phyloP scores from a whole-genome alignment of 2,329 filamentous ascomycete genomes.

The Thelonectria rubi region DNA sequence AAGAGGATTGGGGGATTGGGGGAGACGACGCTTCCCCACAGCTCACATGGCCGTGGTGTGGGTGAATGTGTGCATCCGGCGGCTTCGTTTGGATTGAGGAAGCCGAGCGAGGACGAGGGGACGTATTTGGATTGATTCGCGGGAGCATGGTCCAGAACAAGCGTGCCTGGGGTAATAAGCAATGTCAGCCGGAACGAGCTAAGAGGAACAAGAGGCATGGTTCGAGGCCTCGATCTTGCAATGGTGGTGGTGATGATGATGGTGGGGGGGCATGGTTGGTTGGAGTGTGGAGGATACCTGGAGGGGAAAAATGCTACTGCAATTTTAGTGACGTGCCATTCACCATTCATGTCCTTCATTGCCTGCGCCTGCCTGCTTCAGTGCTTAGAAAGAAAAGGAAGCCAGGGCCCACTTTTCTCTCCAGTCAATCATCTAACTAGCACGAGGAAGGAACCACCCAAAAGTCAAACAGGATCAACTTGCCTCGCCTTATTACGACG shows the following conservation, averaged over 20 bases:
- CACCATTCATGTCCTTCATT: neutral
- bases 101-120: neutral
- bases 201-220: neutral
- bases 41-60: neutral
- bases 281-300: neutral
- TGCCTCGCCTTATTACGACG: neutral
- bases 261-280: neutral
- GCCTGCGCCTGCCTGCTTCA: neutral
- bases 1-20: neutral
- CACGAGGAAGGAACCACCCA: conserved; percentile 21
- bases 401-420: neutral
- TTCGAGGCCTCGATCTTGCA: neutral
- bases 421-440: neutral
- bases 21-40: neutral
- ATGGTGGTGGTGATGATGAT: neutral
- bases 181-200: neutral
- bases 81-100: neutral
- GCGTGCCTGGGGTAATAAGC: neutral
- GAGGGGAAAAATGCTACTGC: conserved; percentile 5
- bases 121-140: neutral
- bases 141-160: too few species aligned
- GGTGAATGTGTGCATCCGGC: neutral
- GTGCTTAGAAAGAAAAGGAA: neutral
- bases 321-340: neutral
- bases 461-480: neutral